Base-by-base conservation (phyloP, 1,284 basidiomycete species). In the Trametes polyzona region DNA sequence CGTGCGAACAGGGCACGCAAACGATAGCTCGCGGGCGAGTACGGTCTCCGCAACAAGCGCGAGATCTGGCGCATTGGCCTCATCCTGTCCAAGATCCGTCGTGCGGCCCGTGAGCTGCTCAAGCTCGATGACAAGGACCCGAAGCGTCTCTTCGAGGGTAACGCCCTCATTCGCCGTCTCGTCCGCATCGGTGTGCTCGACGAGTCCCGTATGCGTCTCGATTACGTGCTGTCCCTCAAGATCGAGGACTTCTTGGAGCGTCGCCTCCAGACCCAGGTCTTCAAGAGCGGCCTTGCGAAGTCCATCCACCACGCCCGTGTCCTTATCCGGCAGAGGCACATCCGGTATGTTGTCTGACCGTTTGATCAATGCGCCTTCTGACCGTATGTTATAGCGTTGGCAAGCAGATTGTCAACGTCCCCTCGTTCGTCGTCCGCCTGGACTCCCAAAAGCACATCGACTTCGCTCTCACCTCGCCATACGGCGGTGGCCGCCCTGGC, bases 241-340 rank as follows among this genome's bases (percentile, higher is more conserved):
- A 91, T 98, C 69, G 96, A 99, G 80, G 96, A 99, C 80, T 99
- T 99, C 90, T 90, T 99, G 87, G 97, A 99, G 86, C 88, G 97
- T 70, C 84, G 97, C 70, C 82, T 99, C 70, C 97, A 99, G 83
- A 99, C 97, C 55, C 97, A 98, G 83, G 97, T 99, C 70, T 99
- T 98, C 93, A 99, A 99, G 87, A 89, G 86, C 65, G 95, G 96
- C 68, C 85, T 99, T 66, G 97, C 97, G 63, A 98, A 98, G 88
- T 92, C 88, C 69, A 98, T 99, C 71, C 97, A 99, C 79, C 97
- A 99, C 77, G 97, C 97, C 56, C 92, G 96, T 80, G 95, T 96
- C 65, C 84, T 99, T 72, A 99, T 99, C 81, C 85, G 92, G 74
- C 97, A 99, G 80, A 84, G 96, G 68, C 94, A 96, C 83, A 96